phyloP scores from a whole-genome alignment of 2,329 filamentous ascomycete species.

The Aspergillus quadrilineatus region DNA sequence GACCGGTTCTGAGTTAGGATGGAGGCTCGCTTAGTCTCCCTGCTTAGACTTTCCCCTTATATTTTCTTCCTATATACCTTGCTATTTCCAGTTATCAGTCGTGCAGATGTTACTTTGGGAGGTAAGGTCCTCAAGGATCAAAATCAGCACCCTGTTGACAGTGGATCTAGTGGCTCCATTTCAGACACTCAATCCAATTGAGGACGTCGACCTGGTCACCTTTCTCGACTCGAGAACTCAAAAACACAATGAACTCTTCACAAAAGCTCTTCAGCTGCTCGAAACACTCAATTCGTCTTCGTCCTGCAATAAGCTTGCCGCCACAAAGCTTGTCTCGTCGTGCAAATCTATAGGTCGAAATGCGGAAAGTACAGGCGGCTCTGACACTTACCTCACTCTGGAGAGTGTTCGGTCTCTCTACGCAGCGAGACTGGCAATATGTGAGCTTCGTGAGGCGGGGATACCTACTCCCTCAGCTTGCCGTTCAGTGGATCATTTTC shows the following conservation, averaged over 20 bases:
- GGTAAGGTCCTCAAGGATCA: constrained; percentile 4
- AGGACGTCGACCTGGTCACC: constrained; percentile 29
- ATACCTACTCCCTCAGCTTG: constrained; percentile 54
- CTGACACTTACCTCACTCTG: constrained; percentile 32
- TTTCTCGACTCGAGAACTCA: constrained; percentile 25
- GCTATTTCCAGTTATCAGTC: background rate
- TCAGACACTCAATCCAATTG: constrained; percentile 9
- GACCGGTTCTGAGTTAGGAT: background rate
- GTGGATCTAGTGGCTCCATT: constrained; percentile 4
- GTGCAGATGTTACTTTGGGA: background rate
- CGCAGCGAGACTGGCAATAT: constrained; percentile 62
- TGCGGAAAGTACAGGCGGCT: constrained; percentile 21
- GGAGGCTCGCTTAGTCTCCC: background rate
- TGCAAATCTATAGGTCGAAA: constrained; percentile 51
- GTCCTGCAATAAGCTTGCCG: constrained; percentile 55
- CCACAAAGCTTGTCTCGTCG: constrained; percentile 52
- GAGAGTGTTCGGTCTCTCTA: constrained; percentile 57
- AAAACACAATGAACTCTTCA: constrained; percentile 39
- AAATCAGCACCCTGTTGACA: constrained; percentile 1
- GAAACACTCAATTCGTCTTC: constrained; percentile 47
- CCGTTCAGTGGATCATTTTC: constrained; percentile 46
- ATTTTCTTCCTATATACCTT: background rate
- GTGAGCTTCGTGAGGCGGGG: constrained; percentile 58
- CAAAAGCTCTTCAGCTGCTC: constrained; percentile 45
- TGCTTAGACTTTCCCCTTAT: background rate